Evolutionary conservation across 805 yeast genomes (phyloP).

Genomic region (Saturnispora gosingensis): DNA sequence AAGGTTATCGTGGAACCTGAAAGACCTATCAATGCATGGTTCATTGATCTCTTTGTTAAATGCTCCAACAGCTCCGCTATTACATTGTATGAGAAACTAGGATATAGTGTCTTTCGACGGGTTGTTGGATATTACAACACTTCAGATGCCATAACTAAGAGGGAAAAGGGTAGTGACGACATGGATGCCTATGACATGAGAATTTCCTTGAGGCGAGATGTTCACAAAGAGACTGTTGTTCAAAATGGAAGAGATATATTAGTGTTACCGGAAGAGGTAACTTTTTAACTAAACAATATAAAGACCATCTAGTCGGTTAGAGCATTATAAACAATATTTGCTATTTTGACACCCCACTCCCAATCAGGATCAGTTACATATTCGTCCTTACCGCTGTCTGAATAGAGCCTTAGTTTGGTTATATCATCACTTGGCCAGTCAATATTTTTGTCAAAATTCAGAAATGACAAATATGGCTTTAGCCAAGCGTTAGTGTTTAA

Average conservation of each 20-base stretch:
- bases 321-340: constrained; percentile 21
- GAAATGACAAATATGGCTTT: constrained; percentile 25
- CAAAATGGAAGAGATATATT: constrained; percentile 50
- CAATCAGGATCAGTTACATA: constrained; percentile 27
- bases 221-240: constrained; percentile 42
- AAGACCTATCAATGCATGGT: constrained; percentile 69
- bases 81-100: constrained; percentile 74
- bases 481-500: constrained; percentile 20
- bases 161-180: constrained; percentile 47
- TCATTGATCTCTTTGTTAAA: constrained; percentile 85
- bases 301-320: background rate
- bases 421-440: constrained; percentile 26
- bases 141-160: constrained; percentile 13
- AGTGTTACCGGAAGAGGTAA: constrained; percentile 59
- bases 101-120: constrained; percentile 75
- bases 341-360: constrained; percentile 32
- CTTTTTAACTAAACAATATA: constrained; percentile 32
- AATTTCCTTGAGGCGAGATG: constrained; percentile 51
- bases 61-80: constrained; percentile 77
- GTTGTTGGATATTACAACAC: constrained; percentile 81
- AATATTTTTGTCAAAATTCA: constrained; percentile 20
- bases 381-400: constrained; percentile 22
- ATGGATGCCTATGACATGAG: constrained; percentile 89
- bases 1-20: constrained; percentile 58
- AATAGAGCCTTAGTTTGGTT: constrained; percentile 22